Conservation (phyloP, 2,329 filamentous ascomycete species). For the Cladosporium sp. region DNA sequence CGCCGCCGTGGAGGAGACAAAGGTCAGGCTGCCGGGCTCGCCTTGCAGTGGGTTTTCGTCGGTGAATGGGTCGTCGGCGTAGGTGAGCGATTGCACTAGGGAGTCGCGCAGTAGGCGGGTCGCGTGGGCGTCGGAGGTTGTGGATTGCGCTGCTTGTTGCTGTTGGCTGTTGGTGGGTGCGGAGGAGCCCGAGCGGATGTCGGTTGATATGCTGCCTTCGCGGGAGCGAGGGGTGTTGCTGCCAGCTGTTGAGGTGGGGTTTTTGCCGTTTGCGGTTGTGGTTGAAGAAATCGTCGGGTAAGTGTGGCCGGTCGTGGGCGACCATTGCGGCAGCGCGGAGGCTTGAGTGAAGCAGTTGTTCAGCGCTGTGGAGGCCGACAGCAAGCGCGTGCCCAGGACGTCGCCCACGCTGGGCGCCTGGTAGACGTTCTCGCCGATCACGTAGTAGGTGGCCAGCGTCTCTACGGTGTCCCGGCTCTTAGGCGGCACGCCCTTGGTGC, state of each 20-base stretch:
- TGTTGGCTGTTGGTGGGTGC: not conserved
- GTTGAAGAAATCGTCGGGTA: slow-evolving; percentile 43
- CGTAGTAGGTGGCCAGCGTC: slow-evolving; percentile 56
- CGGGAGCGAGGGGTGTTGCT: slow-evolving; percentile 35
- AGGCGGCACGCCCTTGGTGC: slow-evolving; percentile 25
- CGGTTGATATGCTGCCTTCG: slow-evolving; percentile 43
- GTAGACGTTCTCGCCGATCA: slow-evolving; percentile 57
- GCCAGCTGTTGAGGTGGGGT: not conserved
- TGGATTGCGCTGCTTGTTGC: not conserved
- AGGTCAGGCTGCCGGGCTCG: slow-evolving; percentile 60
- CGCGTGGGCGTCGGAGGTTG: slow-evolving; percentile 17
- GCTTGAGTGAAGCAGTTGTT: slow-evolving; percentile 53
- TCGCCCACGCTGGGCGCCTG: slow-evolving; percentile 60
- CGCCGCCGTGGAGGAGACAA: slow-evolving; percentile 43
- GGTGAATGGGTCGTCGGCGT: slow-evolving; percentile 56
- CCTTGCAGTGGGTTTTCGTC: slow-evolving; percentile 61
- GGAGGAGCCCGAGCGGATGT: slow-evolving; percentile 28
- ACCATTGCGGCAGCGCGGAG: slow-evolving; percentile 52
- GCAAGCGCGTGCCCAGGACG: slow-evolving; percentile 49
- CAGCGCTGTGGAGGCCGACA: slow-evolving; percentile 54
- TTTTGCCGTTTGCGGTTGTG: slow-evolving; percentile 24
- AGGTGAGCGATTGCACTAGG: slow-evolving; percentile 37
- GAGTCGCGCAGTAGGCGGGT: slow-evolving; percentile 37
- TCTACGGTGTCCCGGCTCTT: slow-evolving; percentile 49
- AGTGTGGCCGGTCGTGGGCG: slow-evolving; percentile 56